Percentiles rank a stretch among this genome's conserved stretches.
Conservation (phyloP, 768 basidiomycete species). For the Brasilioporus rufonigricans region DNA sequence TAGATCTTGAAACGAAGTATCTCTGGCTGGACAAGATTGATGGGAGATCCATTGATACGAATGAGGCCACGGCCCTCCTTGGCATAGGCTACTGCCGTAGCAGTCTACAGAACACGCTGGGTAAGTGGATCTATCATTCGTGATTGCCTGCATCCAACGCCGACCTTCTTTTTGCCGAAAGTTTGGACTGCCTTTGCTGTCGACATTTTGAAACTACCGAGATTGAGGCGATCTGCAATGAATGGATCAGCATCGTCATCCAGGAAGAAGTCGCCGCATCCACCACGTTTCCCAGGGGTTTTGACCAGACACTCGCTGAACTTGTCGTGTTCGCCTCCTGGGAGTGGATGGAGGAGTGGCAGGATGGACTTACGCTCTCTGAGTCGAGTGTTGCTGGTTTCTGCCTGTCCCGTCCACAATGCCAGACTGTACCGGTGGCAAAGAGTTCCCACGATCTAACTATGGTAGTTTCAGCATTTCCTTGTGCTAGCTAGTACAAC, state of each 20-base stretch:
- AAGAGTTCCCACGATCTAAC: conserved; percentile 24
- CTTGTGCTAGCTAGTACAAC: not conserved
- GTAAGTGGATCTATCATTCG: not conserved
- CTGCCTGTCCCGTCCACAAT: not conserved
- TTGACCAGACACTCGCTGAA: not conserved
- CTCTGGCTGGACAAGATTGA: conserved; percentile 92
- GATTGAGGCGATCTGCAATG: conserved; percentile 19
- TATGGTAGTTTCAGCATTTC: conserved; percentile 15
- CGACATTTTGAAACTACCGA: conserved; percentile 54
- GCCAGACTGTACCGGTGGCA: not conserved
- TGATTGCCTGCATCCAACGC: conserved; percentile 17
- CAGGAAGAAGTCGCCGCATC: conserved; percentile 35
- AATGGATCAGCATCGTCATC: conserved; percentile 38
- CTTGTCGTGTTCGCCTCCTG: not conserved
- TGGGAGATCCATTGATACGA: conserved; percentile 95
- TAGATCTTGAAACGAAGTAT: conserved; percentile 98
- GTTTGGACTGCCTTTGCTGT: conserved; percentile 90
- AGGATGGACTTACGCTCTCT: conserved; percentile 39
- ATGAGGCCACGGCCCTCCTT: conserved; percentile 96
- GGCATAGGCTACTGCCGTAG: conserved; percentile 96
- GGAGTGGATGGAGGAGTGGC: not conserved
- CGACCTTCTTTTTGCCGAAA: conserved; percentile 99
- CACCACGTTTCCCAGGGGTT: conserved; percentile 35
- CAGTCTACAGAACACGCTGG: conserved; percentile 58
- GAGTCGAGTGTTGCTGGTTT: conserved; percentile 28